A percentile compares a stretch with the other conserved stretches of the same genome.
phyloP scores from a whole-genome alignment of 805 yeast species.

The Candida dajiaensis region DNA sequence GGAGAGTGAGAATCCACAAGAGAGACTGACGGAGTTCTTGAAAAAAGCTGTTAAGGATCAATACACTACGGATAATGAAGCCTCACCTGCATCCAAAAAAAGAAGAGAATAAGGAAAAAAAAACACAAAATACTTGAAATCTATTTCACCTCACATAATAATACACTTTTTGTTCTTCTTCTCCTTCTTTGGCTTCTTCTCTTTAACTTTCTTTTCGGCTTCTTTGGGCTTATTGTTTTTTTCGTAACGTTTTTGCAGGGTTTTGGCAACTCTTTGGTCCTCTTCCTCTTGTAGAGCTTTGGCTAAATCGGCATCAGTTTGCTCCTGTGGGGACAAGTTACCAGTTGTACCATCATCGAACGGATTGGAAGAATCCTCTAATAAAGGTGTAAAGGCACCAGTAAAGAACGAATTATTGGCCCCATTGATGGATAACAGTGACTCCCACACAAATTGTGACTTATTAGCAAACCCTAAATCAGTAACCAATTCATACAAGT shows the following conservation, averaged over 20 bases:
- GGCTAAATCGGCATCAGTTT: conserved; percentile 38
- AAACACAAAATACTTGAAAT: background rate
- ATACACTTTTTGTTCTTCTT: conserved; percentile 18
- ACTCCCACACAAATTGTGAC: conserved; percentile 73
- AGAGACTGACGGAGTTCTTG: conserved; percentile 62
- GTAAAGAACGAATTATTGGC: conserved; percentile 61
- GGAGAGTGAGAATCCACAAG: conserved; percentile 77
- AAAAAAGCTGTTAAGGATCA: conserved; percentile 60
- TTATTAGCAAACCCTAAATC: conserved; percentile 57
- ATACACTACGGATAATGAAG: conserved; percentile 22
- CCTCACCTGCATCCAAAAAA: conserved; percentile 29
- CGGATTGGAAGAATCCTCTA: conserved; percentile 20
- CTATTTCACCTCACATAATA: conserved; percentile 13
- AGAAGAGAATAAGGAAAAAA: conserved; percentile 26
- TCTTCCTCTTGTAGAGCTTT: conserved; percentile 48
- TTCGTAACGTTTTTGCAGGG: conserved; percentile 33
- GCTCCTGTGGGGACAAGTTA: conserved; percentile 21
- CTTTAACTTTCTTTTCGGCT: conserved; percentile 8
- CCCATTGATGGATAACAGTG: conserved; percentile 62
- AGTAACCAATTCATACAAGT: conserved; percentile 62
- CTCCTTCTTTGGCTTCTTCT: conserved; percentile 2
- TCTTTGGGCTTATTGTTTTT: conserved; percentile 11
- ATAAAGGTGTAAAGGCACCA: conserved; percentile 52
- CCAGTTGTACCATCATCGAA: conserved; percentile 14
- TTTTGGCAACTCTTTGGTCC: conserved; percentile 43